phyloP scores from a whole-genome alignment of 169 alveolate species.

The Prorocentrum cordatum region DNA sequence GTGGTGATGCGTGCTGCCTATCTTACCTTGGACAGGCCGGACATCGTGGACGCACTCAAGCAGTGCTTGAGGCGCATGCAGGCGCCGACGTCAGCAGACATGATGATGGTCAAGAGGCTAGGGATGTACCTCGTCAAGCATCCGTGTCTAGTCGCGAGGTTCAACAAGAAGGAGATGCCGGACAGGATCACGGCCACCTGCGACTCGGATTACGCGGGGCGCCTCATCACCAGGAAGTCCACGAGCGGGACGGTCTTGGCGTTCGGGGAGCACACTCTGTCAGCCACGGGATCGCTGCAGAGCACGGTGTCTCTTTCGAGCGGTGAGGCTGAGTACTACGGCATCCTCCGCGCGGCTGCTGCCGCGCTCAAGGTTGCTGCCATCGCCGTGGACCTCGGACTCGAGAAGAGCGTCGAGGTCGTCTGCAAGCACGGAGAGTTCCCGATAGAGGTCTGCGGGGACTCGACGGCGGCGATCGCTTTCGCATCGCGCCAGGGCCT shows the following conservation, averaged over 20 bases:
- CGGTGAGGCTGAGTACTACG: neutral
- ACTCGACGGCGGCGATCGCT: neutral
- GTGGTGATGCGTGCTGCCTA: neutral
- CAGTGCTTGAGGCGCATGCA: neutral
- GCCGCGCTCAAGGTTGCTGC: too few relatives aligned
- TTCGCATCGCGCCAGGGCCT: neutral
- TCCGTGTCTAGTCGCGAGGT: too few relatives aligned
- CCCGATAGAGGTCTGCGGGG: neutral
- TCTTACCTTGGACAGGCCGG: neutral
- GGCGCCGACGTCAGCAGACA: too few relatives aligned
- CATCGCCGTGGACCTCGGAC: too few relatives aligned
- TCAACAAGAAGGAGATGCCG: too few relatives aligned
- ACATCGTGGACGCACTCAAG: neutral
- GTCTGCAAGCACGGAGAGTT: too few relatives aligned
- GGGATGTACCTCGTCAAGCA: too few relatives aligned
- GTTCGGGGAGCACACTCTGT: neutral
- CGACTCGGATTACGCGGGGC: conserved; percentile 1
- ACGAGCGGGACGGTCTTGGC: neutral
- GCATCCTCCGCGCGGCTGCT: neutral
- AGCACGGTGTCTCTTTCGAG: neutral
- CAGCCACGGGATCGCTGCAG: neutral
- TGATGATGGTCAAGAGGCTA: too few relatives aligned
- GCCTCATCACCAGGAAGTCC: neutral
- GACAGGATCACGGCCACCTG: too few relatives aligned
- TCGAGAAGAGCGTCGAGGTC: too few relatives aligned